Evolutionary conservation across 129 eudicot genomes (phyloP).

Genomic region (Rutidosis leptorrhynchoides): DNA sequence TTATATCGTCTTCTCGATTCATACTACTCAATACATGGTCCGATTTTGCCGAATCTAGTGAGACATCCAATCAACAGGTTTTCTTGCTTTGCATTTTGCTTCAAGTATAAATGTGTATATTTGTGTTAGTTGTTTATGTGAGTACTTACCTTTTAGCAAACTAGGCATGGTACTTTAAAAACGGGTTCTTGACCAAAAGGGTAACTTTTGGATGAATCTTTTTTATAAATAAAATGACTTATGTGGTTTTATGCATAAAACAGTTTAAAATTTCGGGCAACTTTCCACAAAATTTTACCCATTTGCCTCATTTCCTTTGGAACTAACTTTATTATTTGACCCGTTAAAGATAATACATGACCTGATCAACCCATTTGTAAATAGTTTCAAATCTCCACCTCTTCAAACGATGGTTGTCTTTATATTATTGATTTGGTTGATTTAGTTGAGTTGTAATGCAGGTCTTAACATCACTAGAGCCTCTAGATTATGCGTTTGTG

Average conservation of each 20-base stretch:
- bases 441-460: slow-evolving; percentile 28
- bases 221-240: too few relatives aligned
- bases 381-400: neutral
- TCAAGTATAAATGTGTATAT: too few relatives aligned
- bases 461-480: slow-evolving; percentile 78
- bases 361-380: neutral
- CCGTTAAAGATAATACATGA: slow-evolving; percentile 3
- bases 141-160: too few relatives aligned
- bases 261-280: neutral
- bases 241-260: too few relatives aligned
- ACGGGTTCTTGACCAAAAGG: too few relatives aligned
- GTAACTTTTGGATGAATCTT: too few relatives aligned
- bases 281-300: neutral
- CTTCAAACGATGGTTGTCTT: neutral
- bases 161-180: too few relatives aligned
- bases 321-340: neutral
- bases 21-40: slow-evolving; percentile 74
- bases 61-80: slow-evolving; percentile 89
- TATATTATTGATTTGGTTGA: too few relatives aligned
- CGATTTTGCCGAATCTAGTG: slow-evolving; percentile 91
- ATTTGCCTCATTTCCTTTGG: neutral
- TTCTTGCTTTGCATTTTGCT: too few relatives aligned
- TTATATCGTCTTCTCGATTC: slow-evolving; percentile 71
- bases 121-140: too few relatives aligned
- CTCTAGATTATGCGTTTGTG: slow-evolving; percentile 67